Evolutionary conservation across 1,284 basidiomycete species (phyloP), one percentile per base, ranked within the genome.

Genomic region (Melampsora abietis-canadensis): DNA sequence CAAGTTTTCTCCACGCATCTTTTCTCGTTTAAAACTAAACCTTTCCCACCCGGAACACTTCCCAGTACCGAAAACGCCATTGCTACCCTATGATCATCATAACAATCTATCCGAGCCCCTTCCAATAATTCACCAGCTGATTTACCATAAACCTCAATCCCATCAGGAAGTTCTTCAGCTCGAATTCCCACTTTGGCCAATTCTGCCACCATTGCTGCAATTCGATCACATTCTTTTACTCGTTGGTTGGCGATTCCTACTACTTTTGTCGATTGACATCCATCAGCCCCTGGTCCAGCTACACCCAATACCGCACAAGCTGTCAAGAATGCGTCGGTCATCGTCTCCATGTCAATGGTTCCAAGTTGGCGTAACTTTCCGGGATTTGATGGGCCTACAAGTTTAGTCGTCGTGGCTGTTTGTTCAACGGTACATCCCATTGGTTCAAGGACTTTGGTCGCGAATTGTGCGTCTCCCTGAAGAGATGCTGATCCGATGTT

Each of bases 1-100:
- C 95, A 98, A 0, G 96, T 98, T 87, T 99, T 99, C 83, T 97
- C 95, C 27, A 98, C 95, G 80, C 95, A 98, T 69, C 95, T 86
- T 84, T 96, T 97, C 84, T 98, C 95, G 81, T 97, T 93, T 48
- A 98, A 85, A 76, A 93, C 84, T 0, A 92, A 92, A 34, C 87
- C 88, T 48, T 78, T 76, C 1, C 78, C 78, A 46, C 86, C 84
- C 34, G 94, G 85, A 2, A 92, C 86, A 8, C 89, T 87, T 3
- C 89, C 89, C 21, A 98, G 85, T 24, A 98, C 92, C 76, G 90
- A 90, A 85, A 98, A 97, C 0, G 95, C 93, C 95, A 99, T 98
- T 7, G 94, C 95, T 15, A 99, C 94, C 68, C 95, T 91, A 82
- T 98, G 95, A 78, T 98, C 96, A 82, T 98, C 95, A 81, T 97